Evolutionary conservation across 2,329 filamentous ascomycete genomes (phyloP).

Genomic region (Apiospora phragmitis): DNA sequence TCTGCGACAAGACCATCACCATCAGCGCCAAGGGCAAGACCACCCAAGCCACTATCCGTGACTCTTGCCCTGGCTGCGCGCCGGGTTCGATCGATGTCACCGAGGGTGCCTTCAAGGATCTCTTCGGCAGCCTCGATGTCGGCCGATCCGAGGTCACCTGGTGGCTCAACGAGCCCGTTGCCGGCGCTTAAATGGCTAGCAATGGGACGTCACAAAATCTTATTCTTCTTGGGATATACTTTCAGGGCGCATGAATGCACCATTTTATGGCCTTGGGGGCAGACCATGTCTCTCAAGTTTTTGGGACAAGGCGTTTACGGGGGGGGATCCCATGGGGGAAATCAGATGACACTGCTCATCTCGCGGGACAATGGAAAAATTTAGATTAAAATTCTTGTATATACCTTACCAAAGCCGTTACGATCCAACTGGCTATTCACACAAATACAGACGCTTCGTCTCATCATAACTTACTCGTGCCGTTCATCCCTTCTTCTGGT

Average conservation of each 20-base stretch:
- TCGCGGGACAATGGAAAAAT: not conserved
- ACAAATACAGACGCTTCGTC: not conserved
- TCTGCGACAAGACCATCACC: conserved; percentile 69
- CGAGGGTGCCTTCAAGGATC: conserved; percentile 52
- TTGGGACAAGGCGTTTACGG: not conserved
- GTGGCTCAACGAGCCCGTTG: conserved; percentile 25
- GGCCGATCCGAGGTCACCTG: conserved; percentile 35
- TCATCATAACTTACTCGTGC: not conserved
- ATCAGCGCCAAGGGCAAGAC: conserved; percentile 60
- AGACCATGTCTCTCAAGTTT: not conserved
- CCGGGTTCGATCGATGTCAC: conserved; percentile 60
- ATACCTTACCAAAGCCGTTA: not conserved
- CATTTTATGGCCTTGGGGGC: not conserved
- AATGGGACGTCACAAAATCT: not conserved
- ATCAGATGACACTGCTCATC: not conserved
- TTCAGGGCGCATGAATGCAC: not conserved
- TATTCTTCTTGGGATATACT: not conserved
- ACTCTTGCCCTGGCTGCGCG: conserved; percentile 75
- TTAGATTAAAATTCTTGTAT: not conserved
- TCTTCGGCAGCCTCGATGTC: conserved; percentile 46
- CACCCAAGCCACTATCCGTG: conserved; percentile 60
- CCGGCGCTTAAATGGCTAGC: not conserved
- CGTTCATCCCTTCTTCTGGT: not conserved
- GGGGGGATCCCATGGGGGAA: not conserved
- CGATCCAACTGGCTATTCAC: not conserved